These are phyloP conservation scores for Collybia mongolica DNA, from an alignment of 768 basidiomycete species.

Conservation along the genomic window DNA sequence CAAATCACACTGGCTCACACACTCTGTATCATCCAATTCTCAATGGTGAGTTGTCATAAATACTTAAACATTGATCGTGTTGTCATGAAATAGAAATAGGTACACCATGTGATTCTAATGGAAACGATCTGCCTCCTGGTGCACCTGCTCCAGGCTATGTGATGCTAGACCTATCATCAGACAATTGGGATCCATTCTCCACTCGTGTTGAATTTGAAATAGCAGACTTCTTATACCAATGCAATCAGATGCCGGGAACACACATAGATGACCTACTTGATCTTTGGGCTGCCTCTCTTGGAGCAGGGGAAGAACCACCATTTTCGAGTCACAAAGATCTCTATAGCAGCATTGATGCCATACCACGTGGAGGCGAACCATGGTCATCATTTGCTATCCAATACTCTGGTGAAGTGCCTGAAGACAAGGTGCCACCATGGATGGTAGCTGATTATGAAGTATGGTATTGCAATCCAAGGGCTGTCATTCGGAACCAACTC, in stretches of 20 bases:
- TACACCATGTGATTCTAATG: not conserved
- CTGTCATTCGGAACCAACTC: slow-evolving; percentile 25
- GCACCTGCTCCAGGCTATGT: not conserved
- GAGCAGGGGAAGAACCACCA: slow-evolving; percentile 20
- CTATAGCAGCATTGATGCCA: slow-evolving; percentile 31
- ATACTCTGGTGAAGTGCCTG: slow-evolving; percentile 20
- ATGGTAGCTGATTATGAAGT: slow-evolving; percentile 25
- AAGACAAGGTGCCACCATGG: slow-evolving; percentile 28
- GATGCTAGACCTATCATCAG: not conserved
- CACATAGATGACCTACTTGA: slow-evolving; percentile 5
- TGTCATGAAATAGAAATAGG: not conserved
- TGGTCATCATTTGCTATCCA: slow-evolving; percentile 32
- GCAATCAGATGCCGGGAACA: slow-evolving; percentile 4
- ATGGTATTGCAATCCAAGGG: slow-evolving; percentile 28
- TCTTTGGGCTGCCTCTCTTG: slow-evolving; percentile 5
- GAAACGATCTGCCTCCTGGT: not conserved
- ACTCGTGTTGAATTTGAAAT: slow-evolving; percentile 5
- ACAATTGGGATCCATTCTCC: slow-evolving; percentile 2
- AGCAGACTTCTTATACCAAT: slow-evolving; percentile 1
- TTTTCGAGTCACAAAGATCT: slow-evolving; percentile 29
- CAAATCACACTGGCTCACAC: not conserved
- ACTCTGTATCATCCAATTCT: not conserved
- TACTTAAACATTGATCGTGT: not conserved
- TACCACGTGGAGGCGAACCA: slow-evolving; percentile 29
- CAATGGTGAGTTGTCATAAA: slow-evolving; percentile 1